Conservation (phyloP, 2,329 filamentous ascomycete genomes). For the Aspergillus sp. region DNA sequence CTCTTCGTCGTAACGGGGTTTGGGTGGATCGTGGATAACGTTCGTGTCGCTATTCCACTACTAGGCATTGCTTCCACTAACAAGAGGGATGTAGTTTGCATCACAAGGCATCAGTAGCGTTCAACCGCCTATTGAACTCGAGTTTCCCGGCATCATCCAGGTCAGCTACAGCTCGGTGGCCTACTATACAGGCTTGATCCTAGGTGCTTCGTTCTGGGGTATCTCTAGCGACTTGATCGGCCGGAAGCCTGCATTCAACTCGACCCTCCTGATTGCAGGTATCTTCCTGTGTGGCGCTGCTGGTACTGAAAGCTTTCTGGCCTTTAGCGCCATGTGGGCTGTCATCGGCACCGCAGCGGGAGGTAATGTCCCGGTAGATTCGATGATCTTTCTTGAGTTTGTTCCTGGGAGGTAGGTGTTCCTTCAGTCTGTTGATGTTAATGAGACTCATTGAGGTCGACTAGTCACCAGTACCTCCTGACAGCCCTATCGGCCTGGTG, state of each 20-base stretch:
- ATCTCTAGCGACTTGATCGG: slow-evolving; percentile 47
- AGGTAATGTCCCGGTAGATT: slow-evolving; percentile 32
- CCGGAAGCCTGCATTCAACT: slow-evolving; percentile 50
- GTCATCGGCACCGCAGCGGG: slow-evolving; percentile 32
- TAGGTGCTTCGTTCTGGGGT: slow-evolving; percentile 52
- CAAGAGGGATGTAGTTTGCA: slow-evolving; percentile 16
- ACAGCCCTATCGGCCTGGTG: slow-evolving; percentile 51
- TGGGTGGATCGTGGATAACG: slow-evolving; percentile 69
- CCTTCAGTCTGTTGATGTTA: not conserved
- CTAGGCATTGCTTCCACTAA: not conserved
- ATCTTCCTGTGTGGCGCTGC: slow-evolving; percentile 30
- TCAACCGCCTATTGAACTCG: slow-evolving; percentile 31
- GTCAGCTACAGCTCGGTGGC: slow-evolving; percentile 38
- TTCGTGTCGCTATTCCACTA: slow-evolving; percentile 5
- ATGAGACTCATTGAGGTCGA: not conserved
- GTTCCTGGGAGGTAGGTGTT: slow-evolving; percentile 26
- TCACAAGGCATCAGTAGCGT: slow-evolving; percentile 35
- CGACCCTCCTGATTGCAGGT: slow-evolving; percentile 47
- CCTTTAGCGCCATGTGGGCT: slow-evolving; percentile 33
- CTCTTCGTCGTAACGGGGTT: slow-evolving; percentile 68
- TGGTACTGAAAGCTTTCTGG: slow-evolving; percentile 29
- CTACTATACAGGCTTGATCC: slow-evolving; percentile 46
- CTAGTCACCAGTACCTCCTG: slow-evolving; percentile 31
- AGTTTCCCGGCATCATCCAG: slow-evolving; percentile 27
- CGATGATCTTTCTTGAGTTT: slow-evolving; percentile 35